Evolutionary conservation across 2,329 filamentous ascomycete species (phyloP), one percentile per base, ranked within the genome.

Genomic region (Microdochium nivale): DNA sequence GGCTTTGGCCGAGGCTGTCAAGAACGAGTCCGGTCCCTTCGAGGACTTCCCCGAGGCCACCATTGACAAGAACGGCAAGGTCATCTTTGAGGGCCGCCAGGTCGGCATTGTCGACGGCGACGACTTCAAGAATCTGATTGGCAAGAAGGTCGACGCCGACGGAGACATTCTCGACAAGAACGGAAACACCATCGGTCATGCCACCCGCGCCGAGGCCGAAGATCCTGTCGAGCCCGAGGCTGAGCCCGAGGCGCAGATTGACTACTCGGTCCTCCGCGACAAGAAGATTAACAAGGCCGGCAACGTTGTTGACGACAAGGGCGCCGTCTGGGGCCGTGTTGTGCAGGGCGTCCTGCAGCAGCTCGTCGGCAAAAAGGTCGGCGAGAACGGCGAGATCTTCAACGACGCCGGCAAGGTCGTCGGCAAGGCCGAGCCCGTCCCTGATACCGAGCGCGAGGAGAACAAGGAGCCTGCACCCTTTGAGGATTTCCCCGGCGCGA

Each of bases 351-450:
- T 83, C 16, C 59, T 80, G 19, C 79, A 84, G 65, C 74, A 85
- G 55, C 75, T 88, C 5, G 66, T 83, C 30, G 84, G 84, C 58
- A 81, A 79, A 60, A 79, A 79, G 61, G 72, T 81, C 32, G 84
- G 88, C 55, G 80, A 79, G 51, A 69, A 86, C 33, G 86, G 86
- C 46, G 75, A 85, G 56, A 84, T 89, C 68, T 88, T 82, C 80
- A 83, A 83, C 61, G 84, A 88, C 54, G 73, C 74, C 5, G 86
- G 86, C 54, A 80, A 87, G 64, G 73, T 86, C 35, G 78, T 88
- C 49, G 86, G 86, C 27, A 78, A 79, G 50, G 81, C 77, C 44
- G 84, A 88, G 67, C 77, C 84, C 13, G 78, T 86, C 53, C 78
- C 84, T 2, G 70, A 76, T 3, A 66, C 65, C 16, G 79, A 83